Percentiles rank a stretch among this genome's conserved stretches.
These are phyloP conservation scores for Magnolia changhungtana DNA, from an alignment of 164 flowering plant genomes.

Conservation along the genomic window DNA sequence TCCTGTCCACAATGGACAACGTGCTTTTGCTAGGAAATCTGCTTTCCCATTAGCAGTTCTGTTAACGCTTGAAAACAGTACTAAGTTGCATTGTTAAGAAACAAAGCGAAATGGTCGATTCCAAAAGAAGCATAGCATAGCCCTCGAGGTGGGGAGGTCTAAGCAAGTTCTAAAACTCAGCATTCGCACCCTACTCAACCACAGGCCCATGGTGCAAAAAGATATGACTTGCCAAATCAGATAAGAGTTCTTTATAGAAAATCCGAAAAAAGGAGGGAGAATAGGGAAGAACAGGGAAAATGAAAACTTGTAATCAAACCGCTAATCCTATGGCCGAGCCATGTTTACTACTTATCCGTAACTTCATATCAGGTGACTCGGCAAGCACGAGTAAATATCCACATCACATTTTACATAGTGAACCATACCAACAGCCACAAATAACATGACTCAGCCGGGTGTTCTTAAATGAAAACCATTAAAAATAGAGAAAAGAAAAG, in stretches of 20 bases:
- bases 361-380: neutral
- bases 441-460: no score
- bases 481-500: no score
- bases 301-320: neutral
- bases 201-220: neutral
- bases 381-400: neutral
- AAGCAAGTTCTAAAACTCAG: neutral
- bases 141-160: neutral
- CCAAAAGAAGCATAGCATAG: neutral
- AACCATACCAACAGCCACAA: no score
- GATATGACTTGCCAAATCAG: neutral
- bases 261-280: neutral
- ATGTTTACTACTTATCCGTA: neutral
- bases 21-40: no score
- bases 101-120: neutral
- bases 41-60: no score
- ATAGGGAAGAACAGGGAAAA: neutral
- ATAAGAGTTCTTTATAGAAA: neutral
- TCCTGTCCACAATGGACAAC: no score
- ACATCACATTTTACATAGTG: neutral
- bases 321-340: neutral
- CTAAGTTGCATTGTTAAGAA: no score
- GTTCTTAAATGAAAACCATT: no score
- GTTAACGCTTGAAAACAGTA: no score
- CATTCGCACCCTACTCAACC: neutral